Evolutionary conservation across 2,329 filamentous ascomycete genomes (phyloP).

Genomic region (Neurospora crassa): DNA sequence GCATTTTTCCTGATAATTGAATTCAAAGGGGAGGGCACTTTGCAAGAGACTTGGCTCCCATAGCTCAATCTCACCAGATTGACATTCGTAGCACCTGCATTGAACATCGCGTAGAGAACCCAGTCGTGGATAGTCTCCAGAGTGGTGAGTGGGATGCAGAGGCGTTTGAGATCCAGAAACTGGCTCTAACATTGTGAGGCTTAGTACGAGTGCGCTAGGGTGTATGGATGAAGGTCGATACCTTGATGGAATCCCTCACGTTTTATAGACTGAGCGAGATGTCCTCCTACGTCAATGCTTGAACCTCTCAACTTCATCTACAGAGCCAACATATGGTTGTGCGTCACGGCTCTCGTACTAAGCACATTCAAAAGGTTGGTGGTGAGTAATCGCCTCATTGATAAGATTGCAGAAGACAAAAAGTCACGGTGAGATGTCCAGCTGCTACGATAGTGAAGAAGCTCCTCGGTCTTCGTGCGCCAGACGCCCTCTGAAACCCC

Average conservation of each 20-base stretch:
- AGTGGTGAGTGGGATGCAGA: background rate
- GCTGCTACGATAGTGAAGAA: background rate
- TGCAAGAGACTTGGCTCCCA: background rate
- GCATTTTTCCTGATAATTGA: background rate
- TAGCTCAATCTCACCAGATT: background rate
- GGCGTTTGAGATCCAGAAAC: background rate
- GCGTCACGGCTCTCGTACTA: background rate
- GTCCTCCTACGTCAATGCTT: background rate
- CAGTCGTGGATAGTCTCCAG: background rate
- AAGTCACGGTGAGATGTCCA: background rate
- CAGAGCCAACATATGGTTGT: background rate
- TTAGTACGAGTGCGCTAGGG: background rate
- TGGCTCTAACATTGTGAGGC: background rate
- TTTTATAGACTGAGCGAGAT: background rate
- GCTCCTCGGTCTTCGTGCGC: background rate
- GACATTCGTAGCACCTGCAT: background rate
- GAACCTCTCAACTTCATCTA: background rate
- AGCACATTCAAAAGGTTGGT: background rate
- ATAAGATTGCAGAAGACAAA: background rate
- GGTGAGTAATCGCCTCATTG: background rate
- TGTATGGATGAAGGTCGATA: background rate
- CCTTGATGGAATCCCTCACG: background rate
- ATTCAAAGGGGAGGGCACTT: background rate
- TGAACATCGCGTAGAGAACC: background rate
- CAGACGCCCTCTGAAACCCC: background rate